Base-by-base conservation (phyloP, 805 yeast species). In the Barnettozyma populi region DNA sequence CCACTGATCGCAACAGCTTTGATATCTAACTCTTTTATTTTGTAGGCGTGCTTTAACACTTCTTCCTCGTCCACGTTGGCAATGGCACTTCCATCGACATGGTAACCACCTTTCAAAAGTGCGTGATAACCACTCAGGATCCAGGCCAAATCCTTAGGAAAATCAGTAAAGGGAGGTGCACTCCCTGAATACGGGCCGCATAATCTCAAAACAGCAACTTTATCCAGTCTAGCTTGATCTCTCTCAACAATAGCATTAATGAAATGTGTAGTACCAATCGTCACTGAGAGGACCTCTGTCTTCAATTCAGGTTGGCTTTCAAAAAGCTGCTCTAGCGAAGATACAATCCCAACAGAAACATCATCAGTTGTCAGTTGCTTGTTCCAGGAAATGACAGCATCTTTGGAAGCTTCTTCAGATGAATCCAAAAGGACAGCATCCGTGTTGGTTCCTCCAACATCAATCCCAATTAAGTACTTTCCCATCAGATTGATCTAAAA, bases 381-480 rank as follows among this genome's bases (percentile, higher is more conserved):
- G 50, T 72, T 63, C 69, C 68, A 73, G 6, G 72, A 61, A 13
- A 73, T 35, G 2, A 74, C 71, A 0, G 73, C 71, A 34, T 64
- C 57, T 31, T 54, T 46, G 2, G 56, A 52, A 2, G 51, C 41
- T 16, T 64, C 47, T 11, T 47, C 37, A 6, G 61, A 41, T 1
- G 78, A 74, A 45, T 73, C 72, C 7, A 74, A 48, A 21, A 75
- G 56, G 29, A 74, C 79, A 20, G 73, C 65, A 56, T 75, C 79
- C 1, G 78, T 72, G 61, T 74, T 74, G 34, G 79, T 75, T 14
- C 79, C 79, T 21, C 79, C 79, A 38, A 75, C 78, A 55, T 75
- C 79, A 18, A 75, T 71, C 21, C 79, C 80, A 32, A 74, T 67
- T 8, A 70, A 52, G 35, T 55, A 53, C n/a, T 48, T 48, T 1